phyloP scores from a whole-genome alignment of 495 filamentous ascomycete genomes.

The Filosporella fistucella region DNA sequence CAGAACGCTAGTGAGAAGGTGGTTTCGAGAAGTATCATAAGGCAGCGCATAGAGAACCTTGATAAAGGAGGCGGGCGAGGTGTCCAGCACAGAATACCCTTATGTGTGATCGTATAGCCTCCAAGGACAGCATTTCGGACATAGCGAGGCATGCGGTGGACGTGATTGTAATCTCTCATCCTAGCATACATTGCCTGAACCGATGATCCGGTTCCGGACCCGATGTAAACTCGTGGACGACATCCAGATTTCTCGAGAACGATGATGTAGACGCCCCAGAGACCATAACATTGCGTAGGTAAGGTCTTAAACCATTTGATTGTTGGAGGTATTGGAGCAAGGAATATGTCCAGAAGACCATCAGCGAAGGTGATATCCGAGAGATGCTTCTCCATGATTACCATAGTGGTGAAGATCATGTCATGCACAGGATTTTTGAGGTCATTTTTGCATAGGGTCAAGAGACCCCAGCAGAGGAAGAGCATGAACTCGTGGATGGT shows the following conservation, averaged over 20 bases:
- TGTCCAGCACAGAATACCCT: constrained; percentile 14
- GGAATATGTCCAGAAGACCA: constrained; percentile 11
- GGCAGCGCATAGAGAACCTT: neutral
- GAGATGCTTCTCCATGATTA: neutral
- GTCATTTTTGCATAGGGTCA: neutral
- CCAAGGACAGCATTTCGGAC: constrained; percentile 3
- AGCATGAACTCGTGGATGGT: neutral
- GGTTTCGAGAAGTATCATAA: constrained; percentile 16
- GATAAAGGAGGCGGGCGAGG: neutral
- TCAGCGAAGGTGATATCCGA: constrained; percentile 7
- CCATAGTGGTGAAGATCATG: neutral
- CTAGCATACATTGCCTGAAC: neutral
- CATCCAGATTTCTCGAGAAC: constrained; percentile 10
- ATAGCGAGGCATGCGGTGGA: neutral
- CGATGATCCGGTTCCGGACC: constrained; percentile 2
- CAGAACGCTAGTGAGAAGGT: constrained; percentile 13
- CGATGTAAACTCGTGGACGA: constrained; percentile 15
- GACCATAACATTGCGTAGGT: neutral
- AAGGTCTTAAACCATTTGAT: constrained; percentile 10
- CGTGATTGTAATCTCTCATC: constrained; percentile 1
- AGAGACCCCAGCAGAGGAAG: neutral
- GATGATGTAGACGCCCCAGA: constrained; percentile 14
- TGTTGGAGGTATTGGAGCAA: constrained; percentile 5
- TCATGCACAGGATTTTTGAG: neutral
- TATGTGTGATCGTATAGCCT: constrained; percentile 7